Evolutionary conservation across 2,329 filamentous ascomycete genomes (phyloP), one percentile per base, ranked within the genome.

Genomic region (Tolypocladium tropicale): DNA sequence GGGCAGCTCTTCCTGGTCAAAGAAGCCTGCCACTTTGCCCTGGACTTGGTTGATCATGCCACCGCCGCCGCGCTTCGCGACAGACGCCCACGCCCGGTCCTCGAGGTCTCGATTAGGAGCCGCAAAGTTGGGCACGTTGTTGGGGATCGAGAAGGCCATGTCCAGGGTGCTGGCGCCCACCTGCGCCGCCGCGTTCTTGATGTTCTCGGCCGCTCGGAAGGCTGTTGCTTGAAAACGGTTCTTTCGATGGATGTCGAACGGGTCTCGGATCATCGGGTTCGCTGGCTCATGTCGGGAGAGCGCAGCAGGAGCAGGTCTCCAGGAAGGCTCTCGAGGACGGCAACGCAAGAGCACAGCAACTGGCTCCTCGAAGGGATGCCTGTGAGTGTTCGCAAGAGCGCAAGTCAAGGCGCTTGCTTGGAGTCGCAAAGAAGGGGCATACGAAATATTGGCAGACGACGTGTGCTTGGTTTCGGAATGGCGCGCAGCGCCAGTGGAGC

Each of bases 111-210:
- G 80, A 70, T 86, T 81, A 30, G 84, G 80, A 68, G 82, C 81
- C 60, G 74, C 75, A 67, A 89, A 88, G 63, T 83, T 83, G 55
- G 86, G 86, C n/a, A 85, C 78, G 72, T 88, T 84, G 68, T 81
- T 82, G 18, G 87, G 86, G 39, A 88, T 74, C 52, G 81, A 76
- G 72, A 89, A 90, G 53, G 81, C 74, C 83, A 86, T 86, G 59
- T 78, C 76, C 62, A 77, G 70, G 53, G 75, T 78, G 68, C 77
- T 70, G 54, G 73, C 68, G 63, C 76, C 72, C 59, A 72, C 77
- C 69, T 78, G 77, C 60, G 76, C 72, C 60, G 78, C 77, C 63
- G 74, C 73, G 58, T 76, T 74, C 59, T 71, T 73, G 59, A 78
- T 69, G 54, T 77, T 66, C 55, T 69, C 67, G 56, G 71, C 74